Conservation (phyloP, 2,329 filamentous ascomycete species). For the Sclerotinia borealis region DNA sequence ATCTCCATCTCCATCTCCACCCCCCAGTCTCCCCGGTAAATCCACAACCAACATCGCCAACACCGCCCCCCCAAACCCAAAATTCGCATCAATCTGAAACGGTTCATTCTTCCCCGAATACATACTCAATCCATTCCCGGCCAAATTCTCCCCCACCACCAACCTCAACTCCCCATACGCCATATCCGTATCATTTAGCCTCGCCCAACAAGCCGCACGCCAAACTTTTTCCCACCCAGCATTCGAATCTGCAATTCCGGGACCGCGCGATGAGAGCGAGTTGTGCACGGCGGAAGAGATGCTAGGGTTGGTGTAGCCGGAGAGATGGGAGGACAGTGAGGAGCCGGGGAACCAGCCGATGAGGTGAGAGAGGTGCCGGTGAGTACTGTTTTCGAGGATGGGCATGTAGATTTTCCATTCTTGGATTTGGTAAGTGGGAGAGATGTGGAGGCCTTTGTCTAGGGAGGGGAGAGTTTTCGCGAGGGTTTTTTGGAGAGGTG, state of each 20-base stretch:
- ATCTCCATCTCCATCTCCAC: constrained; percentile 19
- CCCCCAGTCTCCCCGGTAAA: constrained; percentile 31
- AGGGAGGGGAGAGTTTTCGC: constrained; percentile 39
- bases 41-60: constrained; percentile 48
- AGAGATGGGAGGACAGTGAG: constrained; percentile 39
- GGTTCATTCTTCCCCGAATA: constrained; percentile 41
- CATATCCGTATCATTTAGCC: constrained; percentile 44
- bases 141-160: constrained; percentile 45
- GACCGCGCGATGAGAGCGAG: constrained; percentile 42
- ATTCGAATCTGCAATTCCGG: constrained; percentile 45
- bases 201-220: constrained; percentile 50
- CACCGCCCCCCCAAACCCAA: constrained; percentile 44
- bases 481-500: constrained; percentile 34
- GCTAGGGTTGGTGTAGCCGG: constrained; percentile 38
- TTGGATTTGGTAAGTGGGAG: constrained; percentile 39
- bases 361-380: constrained; percentile 50
- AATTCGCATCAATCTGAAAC: constrained; percentile 57
- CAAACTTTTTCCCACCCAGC: constrained; percentile 54
- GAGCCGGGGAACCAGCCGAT: constrained; percentile 51
- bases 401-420: constrained; percentile 44
- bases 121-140: constrained; percentile 45
- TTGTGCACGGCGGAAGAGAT: constrained; percentile 41
- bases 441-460: constrained; percentile 45
- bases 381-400: constrained; percentile 36
- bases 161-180: constrained; percentile 45